Base-by-base conservation (phyloP, 179 eudicot genomes). In the Kewa caespitosa region DNA sequence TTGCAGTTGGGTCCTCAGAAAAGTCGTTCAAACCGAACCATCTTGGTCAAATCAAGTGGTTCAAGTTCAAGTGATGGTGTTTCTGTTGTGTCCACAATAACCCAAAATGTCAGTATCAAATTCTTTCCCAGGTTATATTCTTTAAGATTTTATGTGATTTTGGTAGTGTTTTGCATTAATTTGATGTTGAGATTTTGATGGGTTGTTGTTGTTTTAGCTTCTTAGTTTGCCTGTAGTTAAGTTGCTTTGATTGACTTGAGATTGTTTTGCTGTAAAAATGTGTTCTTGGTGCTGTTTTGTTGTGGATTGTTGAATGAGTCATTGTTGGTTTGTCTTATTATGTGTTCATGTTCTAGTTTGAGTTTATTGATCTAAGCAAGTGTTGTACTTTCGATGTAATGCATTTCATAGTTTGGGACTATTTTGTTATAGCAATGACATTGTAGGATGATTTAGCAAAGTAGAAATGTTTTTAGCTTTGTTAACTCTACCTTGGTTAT, bases 81-180 rank as follows among this genome's bases (percentile, higher is more conserved):
- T 59, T 46, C 85, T 74, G 38, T 55, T 57, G 64, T 87, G 68
- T 81, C 92, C 42, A 65, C 84, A 12, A 59, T 75, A 73, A 70
- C 81, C 38, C 87, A 79, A 75, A 79, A 72, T 79, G 94, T 90
- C 30, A 76, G 91, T 79, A n/a, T 22, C 13, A 67, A 65, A 22
- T 78, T 63, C 68, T 64, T 55, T 55, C 42, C 22, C 38, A 25
- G 18, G 43, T 6, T 42, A 20, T 76, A 41, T 32, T 39, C 20
- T 54, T 68, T 17, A 18, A 4, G 25, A 11, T 59, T 41, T 23
- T 41, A 10, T 17, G n/a, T 27, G 38, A 31, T 38, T 48, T 30
- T 28, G 18, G 36, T 30, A 59, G 30, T 8, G 54, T 68, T 14
- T 2, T 68, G 36, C 17, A 15, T 8, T 28, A 6, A 28, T 14